A percentile compares a stretch with the other conserved stretches of the same genome.
Conservation (phyloP, 257 asterid genomes). For the Solanum ahanhuiri region DNA sequence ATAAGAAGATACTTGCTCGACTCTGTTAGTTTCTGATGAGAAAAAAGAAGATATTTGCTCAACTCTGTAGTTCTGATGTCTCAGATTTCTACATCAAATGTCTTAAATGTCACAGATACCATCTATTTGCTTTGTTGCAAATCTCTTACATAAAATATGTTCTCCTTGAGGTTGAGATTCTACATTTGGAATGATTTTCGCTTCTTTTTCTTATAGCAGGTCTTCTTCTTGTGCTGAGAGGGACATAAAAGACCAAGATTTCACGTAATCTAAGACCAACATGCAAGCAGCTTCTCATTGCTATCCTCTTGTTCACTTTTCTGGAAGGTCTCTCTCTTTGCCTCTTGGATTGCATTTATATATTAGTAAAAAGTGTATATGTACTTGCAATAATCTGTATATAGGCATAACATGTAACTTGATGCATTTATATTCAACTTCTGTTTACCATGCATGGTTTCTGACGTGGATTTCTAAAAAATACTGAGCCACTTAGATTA, state of each 20-base stretch:
- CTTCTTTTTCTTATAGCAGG: background rate
- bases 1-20: background rate
- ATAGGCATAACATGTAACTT: background rate
- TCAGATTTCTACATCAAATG: background rate
- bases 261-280: background rate
- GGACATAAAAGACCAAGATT: background rate
- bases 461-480: background rate
- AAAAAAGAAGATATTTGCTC: background rate
- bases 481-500: background rate
- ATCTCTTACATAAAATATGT: background rate
- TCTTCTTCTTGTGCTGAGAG: background rate
- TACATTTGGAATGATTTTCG: background rate
- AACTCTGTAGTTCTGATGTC: background rate
- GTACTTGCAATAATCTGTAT: background rate
- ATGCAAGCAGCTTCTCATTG: conserved; percentile 51
- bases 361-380: background rate
- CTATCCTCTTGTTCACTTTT: conserved; percentile 34
- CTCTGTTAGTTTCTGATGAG: too few species aligned
- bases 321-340: conserved; percentile 28
- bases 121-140: background rate
- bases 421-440: background rate
- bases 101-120: background rate
- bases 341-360: background rate
- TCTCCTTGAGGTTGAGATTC: background rate
- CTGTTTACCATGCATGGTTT: background rate